Evolutionary conservation across 106 monocot genomes (phyloP), one percentile per base, ranked within the genome.

Genomic region (Dioscorea dumetorum): DNA sequence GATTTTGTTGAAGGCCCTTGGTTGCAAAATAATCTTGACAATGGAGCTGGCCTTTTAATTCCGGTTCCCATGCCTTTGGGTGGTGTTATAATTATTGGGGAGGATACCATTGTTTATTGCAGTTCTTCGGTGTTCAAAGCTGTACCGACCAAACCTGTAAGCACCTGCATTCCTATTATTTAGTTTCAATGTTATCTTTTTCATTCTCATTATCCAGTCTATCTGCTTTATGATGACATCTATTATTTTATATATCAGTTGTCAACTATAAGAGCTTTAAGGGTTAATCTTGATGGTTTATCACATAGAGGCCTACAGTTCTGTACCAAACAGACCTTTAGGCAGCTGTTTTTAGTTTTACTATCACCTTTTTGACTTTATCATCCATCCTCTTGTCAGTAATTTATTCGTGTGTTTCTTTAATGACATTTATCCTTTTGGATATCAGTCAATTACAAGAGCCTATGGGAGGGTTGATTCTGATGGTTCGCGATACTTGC

Each of bases 51-150:
- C 41, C 75, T 99, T 50, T 59, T 99, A 52, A 99, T 99, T 51
- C 92, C 97, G 58, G 97, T 99, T 41, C 97, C 97, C 28, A 64
- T 92, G 84, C 97, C 97, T 65, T 81, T 99, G 60, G 97, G 97
- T 72, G 97, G 97, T 74, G 97, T 99, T 64, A 86, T 99, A 56
- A 99, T 99, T 60, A 90, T 99, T 67, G 97, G 97, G n/a, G 97
- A 99, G 79, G 97, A 99, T 78, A 92, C 92, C 13, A 87, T 92
- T 22, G 97, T 99, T 6, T 99, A 99, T 67, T 92, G 89, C 69
- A 92, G 78, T 77, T 88, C 81, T 62, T 77, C 68, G 77, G 64
- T 81, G 51, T 99, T 92, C 74, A 99, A 87, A 80, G 97, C 92
- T 70, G 89, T 99, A 56, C 97, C 97, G 62, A 89, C 72, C 22